phyloP scores from a whole-genome alignment of 176 grass and related monocot species.

The Rhynchospora tenuis region DNA sequence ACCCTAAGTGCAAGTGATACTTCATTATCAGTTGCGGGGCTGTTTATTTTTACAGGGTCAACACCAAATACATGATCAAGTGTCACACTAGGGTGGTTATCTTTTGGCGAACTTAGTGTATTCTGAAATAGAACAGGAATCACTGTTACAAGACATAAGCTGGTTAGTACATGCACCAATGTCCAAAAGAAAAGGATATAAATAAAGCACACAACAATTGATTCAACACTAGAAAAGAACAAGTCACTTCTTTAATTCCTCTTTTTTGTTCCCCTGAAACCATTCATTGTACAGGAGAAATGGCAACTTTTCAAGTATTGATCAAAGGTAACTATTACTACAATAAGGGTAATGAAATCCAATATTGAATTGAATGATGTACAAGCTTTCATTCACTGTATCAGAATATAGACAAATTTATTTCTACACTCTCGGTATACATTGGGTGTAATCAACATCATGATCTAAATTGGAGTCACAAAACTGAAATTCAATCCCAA shows the following conservation, averaged over 20 bases:
- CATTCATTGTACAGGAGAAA: neutral
- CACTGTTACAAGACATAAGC: conserved; percentile 75
- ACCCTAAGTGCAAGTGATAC: conserved; percentile 93
- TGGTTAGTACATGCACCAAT: conserved; percentile 36
- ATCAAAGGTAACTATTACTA: neutral
- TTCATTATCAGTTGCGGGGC: conserved; percentile 78
- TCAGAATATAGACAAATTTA: neutral
- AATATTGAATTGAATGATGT: neutral
- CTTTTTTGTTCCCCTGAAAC: neutral
- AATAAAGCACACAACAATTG: conserved; percentile 15
- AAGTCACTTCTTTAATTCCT: neutral
- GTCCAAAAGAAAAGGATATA: neutral
- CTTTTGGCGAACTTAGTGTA: conserved; percentile 63
- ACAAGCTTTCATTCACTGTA: neutral
- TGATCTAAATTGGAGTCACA: neutral
- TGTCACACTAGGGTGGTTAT: conserved; percentile 53
- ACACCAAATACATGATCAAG: conserved; percentile 77
- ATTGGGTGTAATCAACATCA: neutral
- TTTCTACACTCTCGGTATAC: neutral
- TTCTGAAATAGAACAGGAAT: conserved; percentile 97
- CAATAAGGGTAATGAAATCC: neutral
- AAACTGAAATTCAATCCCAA: too few relatives aligned
- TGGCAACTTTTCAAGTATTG: neutral
- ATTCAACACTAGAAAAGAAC: neutral
- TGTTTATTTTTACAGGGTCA: conserved; percentile 71